A percentile compares a stretch with the other conserved stretches of the same genome.
Evolutionary conservation across 257 asterid species (phyloP).

Genomic region (Jacaranda copaia): DNA sequence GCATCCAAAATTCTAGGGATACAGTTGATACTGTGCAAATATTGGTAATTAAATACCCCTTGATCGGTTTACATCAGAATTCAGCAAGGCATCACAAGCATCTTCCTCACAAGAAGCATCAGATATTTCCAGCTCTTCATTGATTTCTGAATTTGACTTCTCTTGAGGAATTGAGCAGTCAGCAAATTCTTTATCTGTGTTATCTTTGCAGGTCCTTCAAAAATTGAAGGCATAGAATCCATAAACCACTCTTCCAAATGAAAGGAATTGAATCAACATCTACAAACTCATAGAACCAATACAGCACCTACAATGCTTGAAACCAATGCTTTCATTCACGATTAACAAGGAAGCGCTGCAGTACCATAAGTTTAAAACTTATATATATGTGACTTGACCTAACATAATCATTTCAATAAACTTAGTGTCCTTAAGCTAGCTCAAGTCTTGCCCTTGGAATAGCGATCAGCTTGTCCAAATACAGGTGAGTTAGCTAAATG

Average conservation of each 20-base stretch:
- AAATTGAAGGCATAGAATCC: constrained; percentile 32
- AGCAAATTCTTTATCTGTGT: constrained; percentile 68
- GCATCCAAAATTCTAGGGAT: constrained; percentile 26
- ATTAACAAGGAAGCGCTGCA: constrained; percentile 10
- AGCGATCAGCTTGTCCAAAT: constrained; percentile 9
- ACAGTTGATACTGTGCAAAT: constrained; percentile 22
- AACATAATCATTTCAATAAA: background rate
- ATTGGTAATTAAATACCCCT: constrained; percentile 53
- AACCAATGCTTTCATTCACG: constrained; percentile 27
- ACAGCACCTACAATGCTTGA: constrained; percentile 19
- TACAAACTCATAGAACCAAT: constrained; percentile 6
- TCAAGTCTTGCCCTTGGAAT: constrained; percentile 23
- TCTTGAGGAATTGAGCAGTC: constrained; percentile 91
- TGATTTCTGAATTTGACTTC: constrained; percentile 85
- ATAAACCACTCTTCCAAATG: constrained; percentile 22
- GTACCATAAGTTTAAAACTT: constrained; percentile 19
- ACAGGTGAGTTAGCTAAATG: constrained; percentile 19
- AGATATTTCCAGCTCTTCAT: constrained; percentile 83
- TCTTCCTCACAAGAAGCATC: constrained; percentile 83
- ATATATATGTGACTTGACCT: constrained; percentile 16
- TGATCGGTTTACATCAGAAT: constrained; percentile 46
- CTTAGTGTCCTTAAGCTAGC: constrained; percentile 7
- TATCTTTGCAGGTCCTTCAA: constrained; percentile 88
- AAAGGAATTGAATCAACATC: constrained; percentile 27
- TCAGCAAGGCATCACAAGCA: constrained; percentile 48